phyloP scores from a whole-genome alignment of 345 rosid species.

The Punica granatum region DNA sequence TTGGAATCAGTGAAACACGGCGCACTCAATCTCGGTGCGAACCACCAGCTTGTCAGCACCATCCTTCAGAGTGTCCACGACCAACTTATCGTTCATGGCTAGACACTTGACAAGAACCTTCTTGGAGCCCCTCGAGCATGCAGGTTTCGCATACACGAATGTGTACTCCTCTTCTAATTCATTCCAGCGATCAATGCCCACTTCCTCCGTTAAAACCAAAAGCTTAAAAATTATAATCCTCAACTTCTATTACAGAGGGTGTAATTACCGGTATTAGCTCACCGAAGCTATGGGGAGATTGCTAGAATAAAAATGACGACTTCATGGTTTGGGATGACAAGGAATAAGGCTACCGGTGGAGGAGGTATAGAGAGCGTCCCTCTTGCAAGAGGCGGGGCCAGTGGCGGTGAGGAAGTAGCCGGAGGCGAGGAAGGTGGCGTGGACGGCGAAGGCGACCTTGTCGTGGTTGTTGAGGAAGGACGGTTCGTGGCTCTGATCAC shows the following conservation, averaged over 20 bases:
- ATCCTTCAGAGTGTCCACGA: slow-evolving; percentile 51
- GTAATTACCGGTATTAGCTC: background rate
- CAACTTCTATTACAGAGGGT: background rate
- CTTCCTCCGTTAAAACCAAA: slow-evolving; percentile 45
- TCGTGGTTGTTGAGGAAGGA: slow-evolving; percentile 54
- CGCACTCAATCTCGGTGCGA: slow-evolving; percentile 64
- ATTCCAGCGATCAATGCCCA: slow-evolving; percentile 77
- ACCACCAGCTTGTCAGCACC: slow-evolving; percentile 45
- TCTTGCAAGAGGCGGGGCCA: slow-evolving; percentile 59
- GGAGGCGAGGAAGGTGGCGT: slow-evolving; percentile 64
- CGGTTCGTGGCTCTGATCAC: slow-evolving; percentile 62
- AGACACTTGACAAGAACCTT: slow-evolving; percentile 66
- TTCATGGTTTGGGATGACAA: background rate
- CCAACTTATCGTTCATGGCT: slow-evolving; percentile 44
- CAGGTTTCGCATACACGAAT: slow-evolving; percentile 56
- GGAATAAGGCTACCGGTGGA: slow-evolving; percentile 30
- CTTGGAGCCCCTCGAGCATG: slow-evolving; percentile 26
- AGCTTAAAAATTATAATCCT: slow-evolving; percentile 2
- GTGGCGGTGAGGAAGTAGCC: slow-evolving; percentile 63
- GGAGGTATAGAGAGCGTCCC: slow-evolving; percentile 46
- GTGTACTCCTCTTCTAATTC: slow-evolving; percentile 53
- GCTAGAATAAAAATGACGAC: too few relatives aligned
- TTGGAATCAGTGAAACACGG: background rate
- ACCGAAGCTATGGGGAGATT: background rate
- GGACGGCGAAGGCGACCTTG: slow-evolving; percentile 63